Conservation (phyloP, 805 yeast genomes). For the Maudiozyma saulgeensis region DNA sequence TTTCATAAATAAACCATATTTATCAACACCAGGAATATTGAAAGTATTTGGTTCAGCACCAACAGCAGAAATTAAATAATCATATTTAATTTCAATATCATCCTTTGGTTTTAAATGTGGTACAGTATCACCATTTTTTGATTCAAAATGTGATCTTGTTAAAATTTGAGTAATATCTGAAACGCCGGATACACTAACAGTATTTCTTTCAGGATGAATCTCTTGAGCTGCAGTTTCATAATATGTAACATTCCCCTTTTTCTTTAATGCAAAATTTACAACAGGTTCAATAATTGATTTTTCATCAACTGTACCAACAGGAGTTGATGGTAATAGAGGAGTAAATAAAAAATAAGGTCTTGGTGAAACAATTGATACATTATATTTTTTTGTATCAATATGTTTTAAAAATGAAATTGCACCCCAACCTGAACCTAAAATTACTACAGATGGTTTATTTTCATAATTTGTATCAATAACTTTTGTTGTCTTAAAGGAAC, state of each 20-base stretch:
- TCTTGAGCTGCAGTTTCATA: conserved; percentile 86
- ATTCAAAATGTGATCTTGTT: conserved; percentile 1
- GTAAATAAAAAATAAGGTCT: conserved; percentile 91
- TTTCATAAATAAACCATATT: conserved; percentile 78
- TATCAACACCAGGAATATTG: conserved; percentile 84
- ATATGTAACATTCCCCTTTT: conserved; percentile 68
- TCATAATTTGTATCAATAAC: conserved; percentile 26
- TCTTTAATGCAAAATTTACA: conserved; percentile 71
- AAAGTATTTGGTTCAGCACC: conserved; percentile 93
- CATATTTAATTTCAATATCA: conserved; percentile 48
- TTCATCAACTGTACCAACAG: conserved; percentile 84
- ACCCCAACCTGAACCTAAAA: conserved; percentile 91
- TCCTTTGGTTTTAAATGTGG: conserved; percentile 32
- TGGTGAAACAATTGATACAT: conserved; percentile 83
- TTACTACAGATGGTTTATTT: conserved; percentile 42
- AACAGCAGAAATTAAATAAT: conserved; percentile 80
- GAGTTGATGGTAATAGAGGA: conserved; percentile 85
- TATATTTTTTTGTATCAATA: conserved; percentile 78
- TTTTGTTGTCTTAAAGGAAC: conserved; percentile 33
- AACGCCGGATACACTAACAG: conserved; percentile 48
- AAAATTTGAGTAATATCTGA: conserved; percentile 25
- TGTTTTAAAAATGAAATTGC: conserved; percentile 76
- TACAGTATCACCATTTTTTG: conserved; percentile 23
- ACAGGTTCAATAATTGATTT: conserved; percentile 94
- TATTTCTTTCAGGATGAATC: conserved; percentile 66